Conservation (phyloP, 345 rosid genomes). For the Moricandia moricandioides region DNA sequence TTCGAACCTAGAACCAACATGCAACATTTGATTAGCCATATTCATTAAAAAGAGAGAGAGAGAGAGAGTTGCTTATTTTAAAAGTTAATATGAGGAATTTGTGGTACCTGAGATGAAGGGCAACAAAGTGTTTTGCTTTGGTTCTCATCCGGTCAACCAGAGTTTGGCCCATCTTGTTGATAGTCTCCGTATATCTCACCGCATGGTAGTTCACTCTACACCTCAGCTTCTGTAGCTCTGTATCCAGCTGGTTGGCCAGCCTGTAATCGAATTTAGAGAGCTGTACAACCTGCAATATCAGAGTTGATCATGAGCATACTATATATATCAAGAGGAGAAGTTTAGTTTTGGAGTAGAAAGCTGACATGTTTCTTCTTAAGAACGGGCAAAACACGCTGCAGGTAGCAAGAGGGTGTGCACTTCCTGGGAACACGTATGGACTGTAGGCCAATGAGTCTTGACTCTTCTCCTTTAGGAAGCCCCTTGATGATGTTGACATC, state of each 20-base stretch:
- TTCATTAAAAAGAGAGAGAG: background rate
- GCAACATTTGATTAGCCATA: slow-evolving; percentile 2
- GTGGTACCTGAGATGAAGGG: slow-evolving; percentile 81
- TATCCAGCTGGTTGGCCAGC: slow-evolving; percentile 64
- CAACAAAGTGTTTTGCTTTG: slow-evolving; percentile 62
- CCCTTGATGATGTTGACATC: slow-evolving; percentile 70
- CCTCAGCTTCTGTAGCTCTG: slow-evolving; percentile 82
- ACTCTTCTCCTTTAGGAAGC: slow-evolving; percentile 50
- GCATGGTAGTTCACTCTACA: slow-evolving; percentile 94
- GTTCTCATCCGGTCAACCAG: slow-evolving; percentile 72
- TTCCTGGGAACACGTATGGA: slow-evolving; percentile 86
- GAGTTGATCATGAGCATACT: slow-evolving; percentile 20
- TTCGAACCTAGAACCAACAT: slow-evolving; percentile 58
- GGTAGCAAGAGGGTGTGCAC: slow-evolving; percentile 54
- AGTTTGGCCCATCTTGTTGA: slow-evolving; percentile 59
- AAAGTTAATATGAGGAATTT: too few species aligned
- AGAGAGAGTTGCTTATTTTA: too few species aligned
- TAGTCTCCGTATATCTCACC: slow-evolving; percentile 61
- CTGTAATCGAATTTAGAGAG: slow-evolving; percentile 94
- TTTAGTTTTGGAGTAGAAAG: background rate
- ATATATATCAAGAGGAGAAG: background rate
- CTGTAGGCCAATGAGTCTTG: slow-evolving; percentile 51
- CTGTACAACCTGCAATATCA: slow-evolving; percentile 62
- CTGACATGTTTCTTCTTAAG: slow-evolving; percentile 39
- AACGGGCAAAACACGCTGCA: slow-evolving; percentile 35